phyloP scores from a whole-genome alignment of 345 rosid species.

The Eucalyptus pauciflora region DNA sequence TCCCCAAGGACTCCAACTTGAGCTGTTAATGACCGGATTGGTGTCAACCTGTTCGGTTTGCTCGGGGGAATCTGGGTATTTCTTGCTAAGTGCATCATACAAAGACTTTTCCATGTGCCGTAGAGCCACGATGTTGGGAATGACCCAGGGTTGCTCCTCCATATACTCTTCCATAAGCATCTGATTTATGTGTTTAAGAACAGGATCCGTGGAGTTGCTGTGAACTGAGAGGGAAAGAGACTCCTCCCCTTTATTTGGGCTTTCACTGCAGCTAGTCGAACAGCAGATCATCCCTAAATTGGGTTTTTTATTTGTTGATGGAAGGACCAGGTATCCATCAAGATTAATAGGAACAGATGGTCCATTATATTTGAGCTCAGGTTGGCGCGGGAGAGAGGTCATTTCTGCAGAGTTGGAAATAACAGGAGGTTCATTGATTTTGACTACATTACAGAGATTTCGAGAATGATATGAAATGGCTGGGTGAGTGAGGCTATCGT shows the following conservation, averaged over 20 bases:
- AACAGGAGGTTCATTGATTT: not conserved
- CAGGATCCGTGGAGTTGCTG: conserved; percentile 30
- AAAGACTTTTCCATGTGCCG: conserved; percentile 49
- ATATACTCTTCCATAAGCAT: conserved; percentile 67
- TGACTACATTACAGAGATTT: not conserved
- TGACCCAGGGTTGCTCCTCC: conserved; percentile 39
- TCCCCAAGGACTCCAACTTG: not conserved
- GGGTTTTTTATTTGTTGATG: not conserved
- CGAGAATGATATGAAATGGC: not conserved
- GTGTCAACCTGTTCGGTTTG: not conserved
- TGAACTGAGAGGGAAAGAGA: conserved; percentile 28
- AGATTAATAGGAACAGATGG: not conserved
- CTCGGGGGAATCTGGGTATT: conserved; percentile 7
- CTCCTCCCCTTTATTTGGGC: not conserved
- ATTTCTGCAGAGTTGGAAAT: not conserved
- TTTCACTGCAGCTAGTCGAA: not conserved
- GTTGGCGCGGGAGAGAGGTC: not conserved
- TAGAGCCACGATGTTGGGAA: conserved; percentile 39
- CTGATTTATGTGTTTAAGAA: conserved; percentile 51
- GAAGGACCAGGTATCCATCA: not conserved
- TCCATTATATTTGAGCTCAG: not conserved
- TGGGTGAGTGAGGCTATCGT: not conserved
- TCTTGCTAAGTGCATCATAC: conserved; percentile 45
- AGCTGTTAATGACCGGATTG: not conserved
- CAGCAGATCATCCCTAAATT: not conserved